Percentiles rank a stretch among this genome's conserved stretches.
phyloP scores from a whole-genome alignment of 176 grass and related monocot species.

The Coix lacrymajobi region DNA sequence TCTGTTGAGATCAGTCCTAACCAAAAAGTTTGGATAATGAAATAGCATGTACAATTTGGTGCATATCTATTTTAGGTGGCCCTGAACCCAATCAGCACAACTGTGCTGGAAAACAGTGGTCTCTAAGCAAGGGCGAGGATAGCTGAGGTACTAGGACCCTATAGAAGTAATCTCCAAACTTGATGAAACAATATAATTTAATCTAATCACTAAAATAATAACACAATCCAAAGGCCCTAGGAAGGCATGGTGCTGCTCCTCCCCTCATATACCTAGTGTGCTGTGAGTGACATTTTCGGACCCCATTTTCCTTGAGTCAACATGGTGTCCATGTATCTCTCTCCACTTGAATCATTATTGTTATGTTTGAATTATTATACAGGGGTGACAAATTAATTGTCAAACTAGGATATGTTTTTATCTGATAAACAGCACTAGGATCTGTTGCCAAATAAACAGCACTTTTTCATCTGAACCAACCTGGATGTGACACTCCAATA shows the following conservation, averaged over 20 bases:
- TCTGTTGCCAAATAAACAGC: too few relatives aligned
- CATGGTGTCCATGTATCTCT: background rate
- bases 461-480: too few relatives aligned
- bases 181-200: background rate
- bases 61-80: background rate
- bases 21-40: background rate
- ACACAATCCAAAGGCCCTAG: background rate
- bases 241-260: background rate
- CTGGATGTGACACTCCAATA: too few relatives aligned
- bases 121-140: background rate
- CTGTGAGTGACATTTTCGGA: too few relatives aligned
- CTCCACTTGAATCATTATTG: constrained; percentile 14
- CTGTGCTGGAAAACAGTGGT: background rate
- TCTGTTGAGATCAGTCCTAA: background rate
- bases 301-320: background rate
- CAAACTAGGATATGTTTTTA: background rate
- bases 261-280: background rate
- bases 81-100: background rate
- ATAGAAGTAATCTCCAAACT: background rate
- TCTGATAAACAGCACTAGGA: too few relatives aligned
- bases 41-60: background rate
- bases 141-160: background rate
- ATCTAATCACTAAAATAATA: background rate
- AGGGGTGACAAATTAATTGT: constrained; percentile 16
- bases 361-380: background rate